phyloP scores from a whole-genome alignment of 1,284 basidiomycete genomes.

The Mrakiaceae sp. region DNA sequence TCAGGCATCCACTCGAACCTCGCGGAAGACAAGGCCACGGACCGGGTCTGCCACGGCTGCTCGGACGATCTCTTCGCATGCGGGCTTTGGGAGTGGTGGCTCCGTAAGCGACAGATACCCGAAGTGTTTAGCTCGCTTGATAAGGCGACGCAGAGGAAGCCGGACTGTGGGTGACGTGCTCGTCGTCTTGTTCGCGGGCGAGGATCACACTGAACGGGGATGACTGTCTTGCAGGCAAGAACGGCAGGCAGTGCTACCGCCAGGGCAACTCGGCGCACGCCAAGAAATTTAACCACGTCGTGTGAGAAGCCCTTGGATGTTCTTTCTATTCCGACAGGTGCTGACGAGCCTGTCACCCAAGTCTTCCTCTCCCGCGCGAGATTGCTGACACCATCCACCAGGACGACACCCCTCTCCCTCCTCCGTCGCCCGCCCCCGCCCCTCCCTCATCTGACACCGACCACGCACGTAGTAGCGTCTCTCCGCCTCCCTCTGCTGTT shows the following conservation, averaged over 20 bases:
- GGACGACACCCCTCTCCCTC: constrained; percentile 8
- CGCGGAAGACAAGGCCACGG: neutral
- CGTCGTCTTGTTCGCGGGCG: no score
- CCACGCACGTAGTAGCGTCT: no score
- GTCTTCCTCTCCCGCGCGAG: neutral
- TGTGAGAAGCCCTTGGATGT: neutral
- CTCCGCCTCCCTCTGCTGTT: neutral
- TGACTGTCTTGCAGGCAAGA: neutral
- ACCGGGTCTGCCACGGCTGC: constrained; percentile 5
- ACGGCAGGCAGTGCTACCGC: constrained; percentile 3
- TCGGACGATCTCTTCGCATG: constrained; percentile 11
- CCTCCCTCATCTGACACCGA: neutral
- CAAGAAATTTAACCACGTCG: constrained; percentile 14
- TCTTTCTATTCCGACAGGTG: neutral
- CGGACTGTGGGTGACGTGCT: neutral
- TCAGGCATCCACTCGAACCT: constrained; percentile 14
- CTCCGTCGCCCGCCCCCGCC: neutral
- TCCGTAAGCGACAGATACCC: neutral
- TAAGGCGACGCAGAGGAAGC: constrained; percentile 1
- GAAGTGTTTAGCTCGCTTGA: constrained; percentile 6
- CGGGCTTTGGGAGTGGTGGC: constrained; percentile 17
- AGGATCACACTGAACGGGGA: no score
- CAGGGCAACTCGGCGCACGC: constrained; percentile 1
- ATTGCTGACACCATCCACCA: neutral
- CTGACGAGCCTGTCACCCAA: neutral